These are phyloP conservation scores for Macrolepiota albuminosa DNA, from an alignment of 768 basidiomycete genomes.

Conservation along the genomic window DNA sequence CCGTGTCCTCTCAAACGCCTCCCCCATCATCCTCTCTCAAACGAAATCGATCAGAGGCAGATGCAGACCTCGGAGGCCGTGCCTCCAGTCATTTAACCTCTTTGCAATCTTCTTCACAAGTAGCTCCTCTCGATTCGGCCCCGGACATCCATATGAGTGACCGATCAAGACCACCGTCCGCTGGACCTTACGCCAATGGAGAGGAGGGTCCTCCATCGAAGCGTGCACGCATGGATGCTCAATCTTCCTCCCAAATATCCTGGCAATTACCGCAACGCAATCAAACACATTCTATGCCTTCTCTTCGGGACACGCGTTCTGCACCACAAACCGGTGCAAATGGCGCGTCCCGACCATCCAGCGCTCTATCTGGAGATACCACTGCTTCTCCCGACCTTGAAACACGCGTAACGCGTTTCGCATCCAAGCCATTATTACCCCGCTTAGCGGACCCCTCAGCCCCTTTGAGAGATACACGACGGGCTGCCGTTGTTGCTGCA, in stretches of 20 bases:
- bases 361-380: constrained; percentile 31
- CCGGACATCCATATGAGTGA: constrained; percentile 44
- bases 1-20: constrained; percentile 48
- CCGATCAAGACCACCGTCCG: constrained; percentile 47
- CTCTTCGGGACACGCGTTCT: constrained; percentile 19
- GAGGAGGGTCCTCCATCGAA: constrained; percentile 69
- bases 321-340: constrained; percentile 32
- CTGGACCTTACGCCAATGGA: constrained; percentile 42
- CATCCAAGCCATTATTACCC: constrained; percentile 57
- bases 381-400: constrained; percentile 39
- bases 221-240: constrained; percentile 57
- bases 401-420: constrained; percentile 49
- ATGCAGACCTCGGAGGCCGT: constrained; percentile 38
- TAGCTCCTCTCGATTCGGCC: constrained; percentile 21
- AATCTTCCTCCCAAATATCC: constrained; percentile 28
- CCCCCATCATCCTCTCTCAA: constrained; percentile 48
- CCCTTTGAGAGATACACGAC: constrained; percentile 49
- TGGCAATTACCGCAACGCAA: constrained; percentile 27
- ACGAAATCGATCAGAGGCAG: constrained; percentile 63
- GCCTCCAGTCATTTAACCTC: constrained; percentile 14
- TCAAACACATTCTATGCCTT: constrained; percentile 26
- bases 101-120: constrained; percentile 19
- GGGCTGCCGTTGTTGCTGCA: constrained; percentile 57
- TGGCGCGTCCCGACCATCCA: constrained; percentile 44
- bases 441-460: constrained; percentile 50